A percentile compares a stretch with the other conserved stretches of the same genome.
phyloP scores from a whole-genome alignment of 164 flowering plant genomes.

The Tinospora cordifolia region DNA sequence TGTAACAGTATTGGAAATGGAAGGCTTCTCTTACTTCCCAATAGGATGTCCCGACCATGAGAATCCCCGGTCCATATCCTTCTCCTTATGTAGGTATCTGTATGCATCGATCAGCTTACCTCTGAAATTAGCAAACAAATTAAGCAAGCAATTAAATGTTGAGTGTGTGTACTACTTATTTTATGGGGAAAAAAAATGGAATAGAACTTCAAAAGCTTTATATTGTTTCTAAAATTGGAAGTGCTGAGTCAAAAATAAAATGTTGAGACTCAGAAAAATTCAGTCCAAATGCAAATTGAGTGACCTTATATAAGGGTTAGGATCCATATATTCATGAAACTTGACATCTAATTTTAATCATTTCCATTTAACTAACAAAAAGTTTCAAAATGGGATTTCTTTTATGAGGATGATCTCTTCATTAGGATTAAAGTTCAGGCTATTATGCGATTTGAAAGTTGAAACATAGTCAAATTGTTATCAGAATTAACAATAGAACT shows the following conservation, averaged over 20 bases:
- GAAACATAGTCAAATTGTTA: no score
- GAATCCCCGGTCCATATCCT: conserved; percentile 81
- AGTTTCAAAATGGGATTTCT: no score
- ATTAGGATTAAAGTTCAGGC: no score
- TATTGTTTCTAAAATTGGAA: neutral
- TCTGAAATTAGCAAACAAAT: conserved; percentile 31
- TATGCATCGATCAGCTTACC: conserved; percentile 91
- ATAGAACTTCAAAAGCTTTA: neutral
- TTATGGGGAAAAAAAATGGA: neutral
- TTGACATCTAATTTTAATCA: no score
- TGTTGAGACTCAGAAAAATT: neutral
- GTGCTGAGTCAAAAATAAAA: no score
- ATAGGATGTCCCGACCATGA: conserved; percentile 97
- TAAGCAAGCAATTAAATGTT: neutral
- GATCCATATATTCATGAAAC: neutral
- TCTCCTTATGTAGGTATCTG: conserved; percentile 66
- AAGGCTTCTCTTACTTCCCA: conserved; percentile 59
- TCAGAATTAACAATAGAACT: no score
- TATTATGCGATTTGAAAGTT: no score
- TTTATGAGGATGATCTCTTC: no score
- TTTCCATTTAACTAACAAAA: no score
- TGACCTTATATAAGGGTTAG: neutral
- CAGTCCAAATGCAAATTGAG: neutral
- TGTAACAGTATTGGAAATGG: neutral
- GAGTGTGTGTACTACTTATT: neutral